Conservation (phyloP, 208 protist genomes). For the Trypanosoma platydactyli region DNA sequence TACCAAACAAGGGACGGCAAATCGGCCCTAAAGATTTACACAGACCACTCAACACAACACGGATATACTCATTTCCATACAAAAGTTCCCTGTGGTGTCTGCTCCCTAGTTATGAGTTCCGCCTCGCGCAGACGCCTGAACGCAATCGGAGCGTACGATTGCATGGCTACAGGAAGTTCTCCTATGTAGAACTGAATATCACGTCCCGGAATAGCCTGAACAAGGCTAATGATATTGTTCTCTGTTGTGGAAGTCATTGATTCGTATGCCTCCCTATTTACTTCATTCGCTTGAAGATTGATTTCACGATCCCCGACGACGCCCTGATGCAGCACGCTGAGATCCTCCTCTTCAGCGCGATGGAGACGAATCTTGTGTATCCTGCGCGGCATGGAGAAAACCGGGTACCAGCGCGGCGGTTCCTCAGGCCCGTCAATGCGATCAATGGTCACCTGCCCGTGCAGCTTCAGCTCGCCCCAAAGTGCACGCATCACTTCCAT, state of each 20-base stretch:
- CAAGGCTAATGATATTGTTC: conserved; percentile 41
- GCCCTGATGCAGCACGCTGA: conserved; percentile 52
- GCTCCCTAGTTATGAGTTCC: conserved; percentile 49
- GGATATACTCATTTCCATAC: conserved; percentile 49
- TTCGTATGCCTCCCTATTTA: conserved; percentile 6
- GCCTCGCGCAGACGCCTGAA: conserved; percentile 74
- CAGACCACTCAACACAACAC: background rate
- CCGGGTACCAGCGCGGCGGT: conserved; percentile 69
- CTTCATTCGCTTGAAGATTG: conserved; percentile 1
- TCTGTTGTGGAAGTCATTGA: conserved; percentile 39
- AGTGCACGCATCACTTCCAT: conserved; percentile 74
- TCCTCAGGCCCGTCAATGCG: conserved; percentile 56
- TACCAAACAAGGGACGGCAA: no score
- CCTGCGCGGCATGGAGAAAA: conserved; percentile 50
- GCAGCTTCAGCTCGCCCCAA: conserved; percentile 77
- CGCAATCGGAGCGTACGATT: conserved; percentile 46
- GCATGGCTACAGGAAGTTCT: conserved; percentile 42
- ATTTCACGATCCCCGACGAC: conserved; percentile 5
- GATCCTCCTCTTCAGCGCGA: conserved; percentile 73
- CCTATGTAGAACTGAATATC: conserved; percentile 80
- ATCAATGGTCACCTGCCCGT: conserved; percentile 74
- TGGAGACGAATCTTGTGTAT: conserved; percentile 58
- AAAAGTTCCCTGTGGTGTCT: conserved; percentile 65
- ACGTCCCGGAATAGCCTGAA: conserved; percentile 48
- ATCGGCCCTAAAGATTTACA: background rate